Conservation (phyloP, 306 rosid species). For the Rosa persica region DNA sequence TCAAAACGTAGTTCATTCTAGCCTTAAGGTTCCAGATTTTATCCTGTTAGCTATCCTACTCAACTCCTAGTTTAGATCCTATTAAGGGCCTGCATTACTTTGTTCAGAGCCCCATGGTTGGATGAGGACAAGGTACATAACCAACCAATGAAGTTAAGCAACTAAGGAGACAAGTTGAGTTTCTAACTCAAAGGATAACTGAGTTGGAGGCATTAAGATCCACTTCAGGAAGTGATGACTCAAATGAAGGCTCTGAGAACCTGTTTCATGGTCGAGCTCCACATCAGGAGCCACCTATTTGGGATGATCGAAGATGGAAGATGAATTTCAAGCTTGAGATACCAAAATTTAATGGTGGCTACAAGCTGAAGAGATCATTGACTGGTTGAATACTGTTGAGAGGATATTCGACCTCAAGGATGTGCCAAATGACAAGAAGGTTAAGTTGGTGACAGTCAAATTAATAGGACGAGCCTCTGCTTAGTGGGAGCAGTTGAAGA, state of each 20-base stretch:
- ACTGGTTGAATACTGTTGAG: background rate
- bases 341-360: background rate
- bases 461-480: background rate
- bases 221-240: too few relatives aligned
- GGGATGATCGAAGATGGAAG: background rate
- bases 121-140: too few relatives aligned
- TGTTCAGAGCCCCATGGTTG: too few relatives aligned
- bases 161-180: too few relatives aligned
- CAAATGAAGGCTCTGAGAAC: too few relatives aligned
- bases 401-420: background rate
- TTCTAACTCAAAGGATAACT: too few relatives aligned
- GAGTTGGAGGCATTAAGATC: too few relatives aligned
- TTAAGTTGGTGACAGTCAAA: background rate
- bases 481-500: conserved; percentile 1
- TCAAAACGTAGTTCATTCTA: background rate
- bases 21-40: background rate
- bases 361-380: background rate
- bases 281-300: background rate
- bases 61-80: conserved; percentile 42
- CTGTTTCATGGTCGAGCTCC: background rate
- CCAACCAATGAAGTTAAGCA: too few relatives aligned
- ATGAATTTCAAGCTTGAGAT: background rate
- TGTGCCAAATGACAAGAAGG: background rate
- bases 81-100: conserved; percentile 47
- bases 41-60: background rate